Evolutionary conservation across 2,329 filamentous ascomycete genomes (phyloP), one percentile per base, ranked within the genome.

Genomic region (Sporothrix inflata): DNA sequence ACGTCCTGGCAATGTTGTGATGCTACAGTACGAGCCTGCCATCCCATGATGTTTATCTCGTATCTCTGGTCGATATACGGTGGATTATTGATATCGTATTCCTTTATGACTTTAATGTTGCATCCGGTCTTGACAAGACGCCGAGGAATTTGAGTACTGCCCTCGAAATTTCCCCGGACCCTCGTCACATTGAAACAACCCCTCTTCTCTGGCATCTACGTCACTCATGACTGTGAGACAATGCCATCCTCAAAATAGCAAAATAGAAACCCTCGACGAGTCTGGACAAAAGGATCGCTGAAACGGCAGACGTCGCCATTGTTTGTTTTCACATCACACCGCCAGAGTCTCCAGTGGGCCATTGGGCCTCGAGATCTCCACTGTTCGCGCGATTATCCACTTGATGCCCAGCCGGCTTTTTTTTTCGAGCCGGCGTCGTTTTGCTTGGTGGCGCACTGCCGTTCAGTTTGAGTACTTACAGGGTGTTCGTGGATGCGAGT

Each of bases 171-270:
- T 66, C 61, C 40, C 40, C 61, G 4, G 42, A 49, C 21, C 61
- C 40, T 66, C 42, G 63, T 27, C 42, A 34, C 24, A 66, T 34
- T 11, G 12, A 34, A 34, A 66, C 2, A 21, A 16, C 21, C 24
- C 63, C 42, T 66, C 42, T 30, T 66, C 24, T 34, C 27, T 66
- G 63, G 63, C 42, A 66, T 66, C 27, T n/a, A 66, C 61, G 63
- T 34, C 63, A 49, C 63, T 4, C 7, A 21, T 34, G 11, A 21
- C 63, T n/a, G 61, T 61, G 57, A 66, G 63, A 66, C 63, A 66
- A 2, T n/a, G 24, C 27, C 38, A 11, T 40, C 7, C 2, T 40
- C 2, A 40, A 45, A 45, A 34, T n/a, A 60, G 30, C 51, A 30
- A 30, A 30, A 55, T 30, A 27, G 51, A 27, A 30, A 16, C 51